Evolutionary conservation across 208 protist species (phyloP), one percentile per base, ranked within the genome.

Genomic region (Leishmania aethiopica): DNA sequence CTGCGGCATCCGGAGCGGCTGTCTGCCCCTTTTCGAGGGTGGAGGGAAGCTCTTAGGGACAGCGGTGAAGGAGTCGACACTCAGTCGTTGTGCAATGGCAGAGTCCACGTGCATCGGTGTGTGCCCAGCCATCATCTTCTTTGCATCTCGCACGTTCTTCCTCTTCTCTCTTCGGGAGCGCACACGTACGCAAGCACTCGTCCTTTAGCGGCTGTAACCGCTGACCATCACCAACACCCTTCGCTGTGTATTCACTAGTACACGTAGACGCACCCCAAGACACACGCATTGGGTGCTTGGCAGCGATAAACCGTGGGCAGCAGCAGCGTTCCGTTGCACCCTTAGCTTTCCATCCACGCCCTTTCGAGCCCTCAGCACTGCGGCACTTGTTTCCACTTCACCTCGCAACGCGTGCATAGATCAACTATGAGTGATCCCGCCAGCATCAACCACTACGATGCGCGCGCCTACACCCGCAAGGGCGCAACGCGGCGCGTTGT

Each of bases 361-460:
- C 15, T 53, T 17, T 3, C 25, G 28, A 8, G 25, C 0, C 45
- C 11, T 45, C 69, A 13, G 37, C 45, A 53, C 10, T 37, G 1
- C 13, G n/a, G 45, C 45, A 19, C 42, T 49, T 19, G 37, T 51
- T 3, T 42, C 40, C 40, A 42, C 3, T 51, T 45, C 19, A 28
- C 40, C 25, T 25, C 15, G 15, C 69, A 32, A 7, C 2, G n/a
- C 13, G n/a, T 74, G 45, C 11, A 37, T 28, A 6, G 69, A 0
- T 55, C 45, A 22, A n/a, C 10, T 15, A 90, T 90, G 87, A 85
- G 79, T 77, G 81, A 90, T 19, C 89, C 91, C 19, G 88, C 91
- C 3, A 83, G 72, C 17, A 84, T 96, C 67, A 86, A 96, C 78
- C 84, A 93, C 75, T 96, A 96, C 64, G 92, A 95, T 77, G 81